Evolutionary conservation across 306 rosid species (phyloP).

Genomic region (Boehmeria nivea): DNA sequence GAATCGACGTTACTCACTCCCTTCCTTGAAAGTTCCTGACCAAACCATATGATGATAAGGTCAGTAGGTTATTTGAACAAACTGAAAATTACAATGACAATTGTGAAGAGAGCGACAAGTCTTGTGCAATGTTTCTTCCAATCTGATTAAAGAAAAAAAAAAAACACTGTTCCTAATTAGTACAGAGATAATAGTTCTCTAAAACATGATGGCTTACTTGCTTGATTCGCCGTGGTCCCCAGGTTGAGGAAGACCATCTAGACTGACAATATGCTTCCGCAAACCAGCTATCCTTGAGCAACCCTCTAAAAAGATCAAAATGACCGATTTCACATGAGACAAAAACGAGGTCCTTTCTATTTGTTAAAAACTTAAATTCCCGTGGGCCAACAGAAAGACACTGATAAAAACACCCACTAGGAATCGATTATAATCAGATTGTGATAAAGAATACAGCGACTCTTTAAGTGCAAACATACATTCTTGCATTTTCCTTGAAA

Average conservation of each 20-base stretch:
- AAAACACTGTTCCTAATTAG: too few relatives aligned
- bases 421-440: conserved; percentile 6
- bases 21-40: conserved; percentile 73
- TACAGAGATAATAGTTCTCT: background rate
- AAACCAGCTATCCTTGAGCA: conserved; percentile 53
- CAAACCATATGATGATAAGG: conserved; percentile 15
- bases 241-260: conserved; percentile 83
- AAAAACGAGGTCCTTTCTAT: background rate
- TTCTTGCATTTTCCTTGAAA: background rate
- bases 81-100: background rate
- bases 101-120: too few relatives aligned
- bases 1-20: conserved; percentile 73
- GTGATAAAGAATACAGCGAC: background rate
- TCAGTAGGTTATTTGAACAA: background rate
- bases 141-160: background rate
- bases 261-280: conserved; percentile 66
- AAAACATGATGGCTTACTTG: conserved; percentile 39
- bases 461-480: background rate
- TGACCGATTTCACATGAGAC: conserved; percentile 5
- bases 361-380: background rate
- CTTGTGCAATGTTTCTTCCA: too few relatives aligned
- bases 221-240: conserved; percentile 91
- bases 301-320: conserved; percentile 50
- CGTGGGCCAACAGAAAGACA: background rate
- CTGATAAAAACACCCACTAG: background rate